phyloP scores from a whole-genome alignment of 2,329 filamentous ascomycete species.

The Penicillium thymicola region DNA sequence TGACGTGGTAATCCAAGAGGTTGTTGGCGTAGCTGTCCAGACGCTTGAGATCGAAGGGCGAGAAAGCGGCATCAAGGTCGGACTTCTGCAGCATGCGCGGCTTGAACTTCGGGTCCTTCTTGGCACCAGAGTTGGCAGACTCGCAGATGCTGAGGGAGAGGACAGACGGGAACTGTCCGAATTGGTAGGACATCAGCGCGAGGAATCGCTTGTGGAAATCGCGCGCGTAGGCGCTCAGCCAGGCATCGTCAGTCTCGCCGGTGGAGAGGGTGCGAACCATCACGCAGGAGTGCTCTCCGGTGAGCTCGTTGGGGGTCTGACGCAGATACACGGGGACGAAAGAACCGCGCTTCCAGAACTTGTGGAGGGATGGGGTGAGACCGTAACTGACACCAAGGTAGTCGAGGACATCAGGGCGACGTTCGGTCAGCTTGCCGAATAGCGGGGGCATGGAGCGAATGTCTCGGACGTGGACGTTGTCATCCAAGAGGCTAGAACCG shows the following conservation, averaged over 20 bases:
- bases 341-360: constrained; percentile 88
- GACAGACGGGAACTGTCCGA: constrained; percentile 73
- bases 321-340: constrained; percentile 91
- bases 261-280: constrained; percentile 77
- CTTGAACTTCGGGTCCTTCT: constrained; percentile 58
- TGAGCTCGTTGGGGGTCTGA: constrained; percentile 93
- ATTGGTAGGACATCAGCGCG: constrained; percentile 85
- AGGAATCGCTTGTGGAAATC: constrained; percentile 97
- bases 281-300: constrained; percentile 94
- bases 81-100: constrained; percentile 62
- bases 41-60: constrained; percentile 91
- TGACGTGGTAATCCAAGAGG: constrained; percentile 96
- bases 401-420: constrained; percentile 74
- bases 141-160: constrained; percentile 85
- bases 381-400: constrained; percentile 96
- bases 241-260: constrained; percentile 63
- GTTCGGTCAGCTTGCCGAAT: constrained; percentile 82
- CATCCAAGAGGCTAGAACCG: constrained; percentile 70
- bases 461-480: constrained; percentile 86
- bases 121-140: constrained; percentile 70
- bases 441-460: constrained; percentile 89
- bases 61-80: constrained; percentile 74
- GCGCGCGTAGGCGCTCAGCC: constrained; percentile 85
- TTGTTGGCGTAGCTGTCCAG: constrained; percentile 95
- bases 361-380: constrained; percentile 79